phyloP scores from a whole-genome alignment of 2,329 filamentous ascomycete species.

The Aspergillus uvarum region DNA sequence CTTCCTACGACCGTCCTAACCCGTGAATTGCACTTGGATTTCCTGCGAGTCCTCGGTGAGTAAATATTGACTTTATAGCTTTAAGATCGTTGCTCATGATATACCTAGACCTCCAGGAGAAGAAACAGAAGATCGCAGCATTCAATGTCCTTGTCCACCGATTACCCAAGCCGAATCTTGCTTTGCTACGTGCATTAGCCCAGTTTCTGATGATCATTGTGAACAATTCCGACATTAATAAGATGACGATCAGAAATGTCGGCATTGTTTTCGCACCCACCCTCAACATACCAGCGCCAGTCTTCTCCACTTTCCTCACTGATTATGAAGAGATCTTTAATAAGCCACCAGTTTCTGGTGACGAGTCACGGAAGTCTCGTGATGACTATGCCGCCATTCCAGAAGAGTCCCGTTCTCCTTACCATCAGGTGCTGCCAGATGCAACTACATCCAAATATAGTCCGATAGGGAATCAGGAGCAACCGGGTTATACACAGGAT shows the following conservation, averaged over 20 bases:
- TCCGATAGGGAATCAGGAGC: conserved; percentile 52
- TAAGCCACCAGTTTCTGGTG: conserved; percentile 54
- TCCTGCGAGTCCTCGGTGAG: conserved; percentile 71
- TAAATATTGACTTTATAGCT: background rate
- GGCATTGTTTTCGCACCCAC: conserved; percentile 98
- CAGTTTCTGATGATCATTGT: conserved; percentile 90
- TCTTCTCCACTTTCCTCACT: conserved; percentile 90
- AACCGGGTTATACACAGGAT: conserved; percentile 28
- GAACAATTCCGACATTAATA: conserved; percentile 85
- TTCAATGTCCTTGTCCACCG: conserved; percentile 76
- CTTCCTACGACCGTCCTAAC: conserved; percentile 89
- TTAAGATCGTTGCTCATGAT: conserved; percentile 1
- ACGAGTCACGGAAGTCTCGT: conserved; percentile 43
- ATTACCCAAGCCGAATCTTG: conserved; percentile 76
- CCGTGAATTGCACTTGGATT: conserved; percentile 83
- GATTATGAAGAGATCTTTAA: conserved; percentile 87
- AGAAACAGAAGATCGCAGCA: conserved; percentile 71
- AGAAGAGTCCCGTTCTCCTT: conserved; percentile 63
- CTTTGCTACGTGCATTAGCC: conserved; percentile 79
- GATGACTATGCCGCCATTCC: conserved; percentile 45
- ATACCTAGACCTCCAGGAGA: conserved; percentile 65
- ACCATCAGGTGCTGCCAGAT: conserved; percentile 65
- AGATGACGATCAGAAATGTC: conserved; percentile 97
- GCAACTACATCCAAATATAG: conserved; percentile 64
- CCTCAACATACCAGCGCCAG: conserved; percentile 89